Base-by-base conservation (phyloP, 2,329 filamentous ascomycete genomes). In the Fusarium transvaalense region DNA sequence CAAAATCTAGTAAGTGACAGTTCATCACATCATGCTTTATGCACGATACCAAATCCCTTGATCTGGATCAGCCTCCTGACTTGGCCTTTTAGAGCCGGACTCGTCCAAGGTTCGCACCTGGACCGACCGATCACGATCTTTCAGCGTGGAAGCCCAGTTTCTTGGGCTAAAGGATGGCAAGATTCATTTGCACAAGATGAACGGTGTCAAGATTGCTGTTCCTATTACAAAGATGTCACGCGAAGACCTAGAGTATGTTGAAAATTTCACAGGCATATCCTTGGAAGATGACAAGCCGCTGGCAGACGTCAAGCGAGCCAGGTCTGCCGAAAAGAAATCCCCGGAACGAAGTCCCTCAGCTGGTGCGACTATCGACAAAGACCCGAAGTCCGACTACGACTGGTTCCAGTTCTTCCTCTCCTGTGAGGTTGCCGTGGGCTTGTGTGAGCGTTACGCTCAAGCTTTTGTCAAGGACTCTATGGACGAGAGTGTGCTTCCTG, bases 361-460 rank as follows among this genome's bases (percentile, higher is more conserved):
- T 10, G 91, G 91, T 14, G 90, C 87, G n/a, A 86, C 86, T 3
- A 82, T 93, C 32, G 85, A 91, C 69, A 81, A 83, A 46, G 78
- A 81, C 23, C 83, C 85, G 75, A 91, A 90, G 78, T 85, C 91
- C 1, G 91, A 96, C 47, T 97, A 98, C 77, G 96, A 99, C 78
- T 99, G 96, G 96, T 99, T 99, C 76, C 94, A 97, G 77, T 98
- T 99, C 82, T 99, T 99, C 84, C 83, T 99, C 39, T 89, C 90
- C 67, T 97, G 94, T 77, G 95, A 97, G 46, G 93, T 98, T 73
- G 91, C 94, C 43, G 92, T 95, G 48, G 93, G 97, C 61, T 90
- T 97, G 45, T 99, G 96, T 79, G 95, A 98, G 80, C 88, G 96
- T 56, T 99, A 99, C 76, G 91, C 94, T 2, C 92, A 94, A 75